phyloP scores from a whole-genome alignment of 163 green algal species.

The Smithsoniella earleae region DNA sequence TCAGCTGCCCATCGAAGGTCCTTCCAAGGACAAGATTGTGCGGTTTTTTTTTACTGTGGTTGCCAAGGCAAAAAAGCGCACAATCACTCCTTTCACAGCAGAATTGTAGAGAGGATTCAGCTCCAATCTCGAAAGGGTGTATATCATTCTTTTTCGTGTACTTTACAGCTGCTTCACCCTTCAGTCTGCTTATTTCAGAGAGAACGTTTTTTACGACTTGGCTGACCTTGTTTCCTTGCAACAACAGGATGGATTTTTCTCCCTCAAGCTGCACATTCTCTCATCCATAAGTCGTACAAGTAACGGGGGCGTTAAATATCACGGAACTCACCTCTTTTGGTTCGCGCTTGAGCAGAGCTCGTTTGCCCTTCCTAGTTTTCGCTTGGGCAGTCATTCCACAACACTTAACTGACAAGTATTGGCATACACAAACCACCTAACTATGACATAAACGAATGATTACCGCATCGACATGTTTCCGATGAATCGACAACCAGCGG shows the following conservation, averaged over 20 bases:
- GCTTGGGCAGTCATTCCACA: conserved; percentile 41
- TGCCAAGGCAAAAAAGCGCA: conserved; percentile 74
- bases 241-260: conserved; percentile 61
- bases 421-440: too few species aligned
- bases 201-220: conserved; percentile 75
- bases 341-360: conserved; percentile 56
- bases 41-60: conserved; percentile 91
- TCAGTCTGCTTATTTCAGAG: conserved; percentile 78
- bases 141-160: conserved; percentile 82
- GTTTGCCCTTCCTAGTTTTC: conserved; percentile 62
- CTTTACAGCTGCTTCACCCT: conserved; percentile 60
- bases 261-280: conserved; percentile 79
- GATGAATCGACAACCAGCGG: too few species aligned
- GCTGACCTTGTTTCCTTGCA: conserved; percentile 73
- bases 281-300: too few species aligned
- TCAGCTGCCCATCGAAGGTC: conserved; percentile 83
- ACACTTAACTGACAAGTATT: too few species aligned
- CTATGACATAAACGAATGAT: too few species aligned
- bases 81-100: conserved; percentile 68
- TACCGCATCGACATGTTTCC: too few species aligned
- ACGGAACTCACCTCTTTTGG: conserved; percentile 65
- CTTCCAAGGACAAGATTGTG: conserved; percentile 88
- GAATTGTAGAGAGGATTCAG: conserved; percentile 74
- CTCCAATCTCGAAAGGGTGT: conserved; percentile 82
- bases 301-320: not conserved